Evolutionary conservation across 768 basidiomycete genomes (phyloP).

Genomic region (Calocybe cyanea): DNA sequence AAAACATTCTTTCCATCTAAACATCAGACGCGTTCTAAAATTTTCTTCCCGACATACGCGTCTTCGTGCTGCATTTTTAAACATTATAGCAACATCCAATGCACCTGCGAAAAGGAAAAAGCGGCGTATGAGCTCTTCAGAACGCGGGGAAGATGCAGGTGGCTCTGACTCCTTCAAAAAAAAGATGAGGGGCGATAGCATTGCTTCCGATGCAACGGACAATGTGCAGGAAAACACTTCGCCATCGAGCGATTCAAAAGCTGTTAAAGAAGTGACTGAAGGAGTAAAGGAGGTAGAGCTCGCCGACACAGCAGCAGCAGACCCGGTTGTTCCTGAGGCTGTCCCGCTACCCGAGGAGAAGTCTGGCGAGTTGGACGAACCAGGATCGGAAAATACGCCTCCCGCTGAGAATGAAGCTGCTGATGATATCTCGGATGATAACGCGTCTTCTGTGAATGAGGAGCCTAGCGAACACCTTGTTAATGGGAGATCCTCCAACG

Average conservation of each 20-base stretch:
- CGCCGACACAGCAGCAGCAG: slow-evolving; percentile 32
- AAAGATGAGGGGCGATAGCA: slow-evolving; percentile 42
- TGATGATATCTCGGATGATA: slow-evolving; percentile 9
- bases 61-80: slow-evolving; percentile 13
- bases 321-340: slow-evolving; percentile 25
- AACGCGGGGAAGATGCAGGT: slow-evolving; percentile 36
- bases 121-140: slow-evolving; percentile 54
- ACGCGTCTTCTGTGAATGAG: slow-evolving; percentile 9
- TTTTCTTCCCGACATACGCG: slow-evolving; percentile 16
- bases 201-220: slow-evolving; percentile 24
- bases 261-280: slow-evolving; percentile 66
- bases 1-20: slow-evolving; percentile 10
- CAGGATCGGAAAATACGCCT: slow-evolving; percentile 19
- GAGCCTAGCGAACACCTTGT: background rate
- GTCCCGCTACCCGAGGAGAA: slow-evolving; percentile 37
- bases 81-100: slow-evolving; percentile 60
- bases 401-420: slow-evolving; percentile 13
- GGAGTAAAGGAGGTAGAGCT: slow-evolving; percentile 70
- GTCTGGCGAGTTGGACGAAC: slow-evolving; percentile 35
- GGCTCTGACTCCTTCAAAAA: slow-evolving; percentile 38
- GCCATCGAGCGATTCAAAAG: slow-evolving; percentile 39
- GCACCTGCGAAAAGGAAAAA: slow-evolving; percentile 68
- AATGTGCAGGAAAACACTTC: slow-evolving; percentile 19
- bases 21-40: slow-evolving; percentile 23
- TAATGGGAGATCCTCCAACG: background rate